Conservation (phyloP, 495 filamentous ascomycete species). For the Cercophora scortea region DNA sequence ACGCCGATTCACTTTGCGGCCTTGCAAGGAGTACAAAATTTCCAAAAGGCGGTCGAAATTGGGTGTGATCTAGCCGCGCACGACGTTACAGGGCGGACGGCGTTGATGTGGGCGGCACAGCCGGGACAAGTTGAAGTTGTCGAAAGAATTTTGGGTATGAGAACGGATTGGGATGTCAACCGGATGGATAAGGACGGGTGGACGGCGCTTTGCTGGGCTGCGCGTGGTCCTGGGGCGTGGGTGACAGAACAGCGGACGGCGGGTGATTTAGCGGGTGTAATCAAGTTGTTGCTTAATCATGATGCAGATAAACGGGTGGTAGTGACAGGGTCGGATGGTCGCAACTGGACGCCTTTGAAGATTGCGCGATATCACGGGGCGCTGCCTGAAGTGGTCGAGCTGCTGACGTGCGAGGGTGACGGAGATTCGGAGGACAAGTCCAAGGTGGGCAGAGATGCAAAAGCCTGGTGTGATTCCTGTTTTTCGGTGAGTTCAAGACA, state of each 20-base stretch:
- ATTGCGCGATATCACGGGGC: conserved; percentile 1
- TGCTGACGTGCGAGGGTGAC: not conserved
- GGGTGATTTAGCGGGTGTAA: not conserved
- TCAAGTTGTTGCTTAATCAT: not conserved
- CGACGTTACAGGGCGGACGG: conserved; percentile 1
- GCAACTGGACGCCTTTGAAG: conserved; percentile 1
- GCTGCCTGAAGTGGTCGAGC: conserved; percentile 1
- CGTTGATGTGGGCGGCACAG: conserved; percentile 4
- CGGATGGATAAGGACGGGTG: conserved; percentile 1
- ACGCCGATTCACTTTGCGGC: not conserved
- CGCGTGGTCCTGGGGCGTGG: not conserved
- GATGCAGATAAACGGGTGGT: conserved; percentile 1
- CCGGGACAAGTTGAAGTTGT: not conserved
- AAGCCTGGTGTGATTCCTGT: not conserved
- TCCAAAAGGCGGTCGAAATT: conserved; percentile 1
- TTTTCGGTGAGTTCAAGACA: not conserved
- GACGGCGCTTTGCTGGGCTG: conserved; percentile 4
- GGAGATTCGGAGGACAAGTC: not conserved
- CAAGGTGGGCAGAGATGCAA: not conserved
- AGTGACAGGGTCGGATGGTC: not conserved
- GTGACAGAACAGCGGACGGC: not conserved
- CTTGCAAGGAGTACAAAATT: not conserved
- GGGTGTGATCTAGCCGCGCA: not conserved
- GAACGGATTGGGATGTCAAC: not conserved
- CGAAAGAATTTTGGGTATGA: not conserved